These are phyloP conservation scores for Ogataea zsoltii DNA, from an alignment of 805 yeast species.

Conservation along the genomic window DNA sequence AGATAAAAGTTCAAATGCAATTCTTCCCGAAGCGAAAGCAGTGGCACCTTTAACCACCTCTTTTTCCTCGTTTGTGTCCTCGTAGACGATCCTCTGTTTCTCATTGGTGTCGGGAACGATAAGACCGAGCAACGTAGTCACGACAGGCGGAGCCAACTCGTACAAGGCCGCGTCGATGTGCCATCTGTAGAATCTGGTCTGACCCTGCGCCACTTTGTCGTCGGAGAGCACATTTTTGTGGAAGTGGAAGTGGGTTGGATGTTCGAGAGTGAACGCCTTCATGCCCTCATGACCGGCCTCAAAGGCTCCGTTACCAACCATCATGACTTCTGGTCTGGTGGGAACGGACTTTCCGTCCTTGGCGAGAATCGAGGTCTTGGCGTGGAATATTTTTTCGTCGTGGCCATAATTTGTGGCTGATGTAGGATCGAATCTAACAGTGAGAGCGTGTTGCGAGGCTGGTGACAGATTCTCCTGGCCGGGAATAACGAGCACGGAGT, in stretches of 20 bases:
- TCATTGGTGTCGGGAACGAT: slow-evolving; percentile 72
- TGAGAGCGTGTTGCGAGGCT: slow-evolving; percentile 70
- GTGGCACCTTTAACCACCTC: slow-evolving; percentile 84
- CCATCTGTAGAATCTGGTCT: slow-evolving; percentile 89
- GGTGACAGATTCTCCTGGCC: slow-evolving; percentile 69
- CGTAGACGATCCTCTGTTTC: slow-evolving; percentile 65
- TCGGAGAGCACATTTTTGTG: slow-evolving; percentile 66
- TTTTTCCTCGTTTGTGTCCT: slow-evolving; percentile 61
- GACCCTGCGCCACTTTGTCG: slow-evolving; percentile 60
- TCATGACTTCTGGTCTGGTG: slow-evolving; percentile 84
- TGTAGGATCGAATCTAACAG: slow-evolving; percentile 77
- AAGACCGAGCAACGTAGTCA: slow-evolving; percentile 81
- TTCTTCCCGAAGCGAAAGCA: slow-evolving; percentile 83
- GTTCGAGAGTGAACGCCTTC: slow-evolving; percentile 63
- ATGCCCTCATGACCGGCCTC: slow-evolving; percentile 41
- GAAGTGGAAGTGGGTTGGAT: slow-evolving; percentile 82
- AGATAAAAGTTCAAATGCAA: slow-evolving; percentile 66
- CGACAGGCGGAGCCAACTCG: slow-evolving; percentile 82
- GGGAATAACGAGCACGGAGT: slow-evolving; percentile 77
- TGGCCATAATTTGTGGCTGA: slow-evolving; percentile 76
- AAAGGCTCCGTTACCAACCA: slow-evolving; percentile 80
- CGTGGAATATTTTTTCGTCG: slow-evolving; percentile 69
- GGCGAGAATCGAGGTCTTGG: slow-evolving; percentile 64
- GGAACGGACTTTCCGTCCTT: slow-evolving; percentile 84
- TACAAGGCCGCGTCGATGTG: slow-evolving; percentile 90